phyloP scores from a whole-genome alignment of 2,329 filamentous ascomycete species.

The Dissoconium aciculare region DNA sequence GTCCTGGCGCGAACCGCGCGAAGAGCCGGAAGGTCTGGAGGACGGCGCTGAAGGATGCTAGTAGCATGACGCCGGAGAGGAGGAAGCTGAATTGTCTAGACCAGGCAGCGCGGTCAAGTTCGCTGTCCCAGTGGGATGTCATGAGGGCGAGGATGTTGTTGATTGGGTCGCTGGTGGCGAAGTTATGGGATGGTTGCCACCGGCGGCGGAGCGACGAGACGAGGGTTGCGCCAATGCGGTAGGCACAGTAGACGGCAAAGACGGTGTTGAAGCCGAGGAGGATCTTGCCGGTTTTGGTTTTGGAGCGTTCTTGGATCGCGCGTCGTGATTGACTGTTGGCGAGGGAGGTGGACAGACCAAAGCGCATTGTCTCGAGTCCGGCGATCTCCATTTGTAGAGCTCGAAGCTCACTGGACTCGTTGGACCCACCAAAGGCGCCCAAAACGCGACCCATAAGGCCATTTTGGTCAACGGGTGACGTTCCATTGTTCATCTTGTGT shows the following conservation, averaged over 20 bases:
- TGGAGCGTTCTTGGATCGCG: conserved; percentile 49
- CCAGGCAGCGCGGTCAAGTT: conserved; percentile 69
- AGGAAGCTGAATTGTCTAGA: conserved; percentile 73
- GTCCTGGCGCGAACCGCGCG: conserved; percentile 53
- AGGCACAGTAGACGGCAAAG: conserved; percentile 73
- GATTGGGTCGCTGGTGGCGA: conserved; percentile 64
- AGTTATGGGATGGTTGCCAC: conserved; percentile 32
- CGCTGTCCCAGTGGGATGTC: conserved; percentile 70
- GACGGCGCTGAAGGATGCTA: conserved; percentile 66
- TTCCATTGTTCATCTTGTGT: conserved; percentile 40
- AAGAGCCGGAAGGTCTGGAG: conserved; percentile 77
- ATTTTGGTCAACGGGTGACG: conserved; percentile 21
- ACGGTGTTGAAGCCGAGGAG: conserved; percentile 48
- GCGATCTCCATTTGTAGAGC: conserved; percentile 58
- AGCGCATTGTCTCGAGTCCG: conserved; percentile 67
- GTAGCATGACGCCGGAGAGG: conserved; percentile 66
- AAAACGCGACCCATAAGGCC: conserved; percentile 63
- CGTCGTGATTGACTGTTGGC: conserved; percentile 48
- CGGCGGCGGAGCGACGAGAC: conserved; percentile 51
- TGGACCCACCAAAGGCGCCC: conserved; percentile 53
- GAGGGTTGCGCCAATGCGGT: conserved; percentile 60
- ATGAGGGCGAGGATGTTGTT: conserved; percentile 68
- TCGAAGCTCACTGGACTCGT: conserved; percentile 39
- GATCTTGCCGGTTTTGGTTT: conserved; percentile 51
- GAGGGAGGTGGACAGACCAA: conserved; percentile 51